A percentile compares a stretch with the other conserved stretches of the same genome.
Conservation (phyloP, 2,329 filamentous ascomycete genomes). For the Magnaporthiopsis rhizophila region DNA sequence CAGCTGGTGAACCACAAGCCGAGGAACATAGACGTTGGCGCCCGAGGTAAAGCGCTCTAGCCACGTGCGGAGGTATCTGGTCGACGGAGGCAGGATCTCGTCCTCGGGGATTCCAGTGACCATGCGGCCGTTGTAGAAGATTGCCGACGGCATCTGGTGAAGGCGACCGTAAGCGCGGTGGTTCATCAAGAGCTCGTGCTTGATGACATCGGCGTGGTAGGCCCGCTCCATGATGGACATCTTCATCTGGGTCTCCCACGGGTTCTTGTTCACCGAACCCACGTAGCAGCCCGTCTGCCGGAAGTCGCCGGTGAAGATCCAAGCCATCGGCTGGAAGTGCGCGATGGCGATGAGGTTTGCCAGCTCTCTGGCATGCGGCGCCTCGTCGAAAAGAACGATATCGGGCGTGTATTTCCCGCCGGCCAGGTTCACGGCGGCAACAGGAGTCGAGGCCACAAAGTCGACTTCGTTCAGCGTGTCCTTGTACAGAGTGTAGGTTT, state of each 20-base stretch:
- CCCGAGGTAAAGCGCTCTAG: conserved; percentile 12
- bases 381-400: conserved; percentile 77
- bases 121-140: conserved; percentile 35
- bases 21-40: conserved; percentile 22
- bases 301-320: conserved; percentile 39
- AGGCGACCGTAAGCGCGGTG: conserved; percentile 22
- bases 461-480: conserved; percentile 29
- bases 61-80: conserved; percentile 13
- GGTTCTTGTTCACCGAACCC: conserved; percentile 12
- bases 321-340: conserved; percentile 31
- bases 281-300: conserved; percentile 36
- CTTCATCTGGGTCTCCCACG: conserved; percentile 15
- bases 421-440: conserved; percentile 31
- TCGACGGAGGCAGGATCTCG: conserved; percentile 12
- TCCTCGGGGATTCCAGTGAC: conserved; percentile 18
- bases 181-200: conserved; percentile 20
- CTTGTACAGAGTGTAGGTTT: conserved; percentile 27
- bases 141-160: conserved; percentile 29
- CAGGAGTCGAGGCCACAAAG: conserved; percentile 38
- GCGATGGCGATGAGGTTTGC: conserved; percentile 37
- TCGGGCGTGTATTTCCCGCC: conserved; percentile 62
- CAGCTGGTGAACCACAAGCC: conserved; percentile 24
- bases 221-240: conserved; percentile 21
- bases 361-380: conserved; percentile 36
- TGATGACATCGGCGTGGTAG: conserved; percentile 13